A percentile compares a stretch with the other conserved stretches of the same genome.
Evolutionary conservation across 2,329 filamentous ascomycete genomes (phyloP).

Genomic region (Bertia moriformis): DNA sequence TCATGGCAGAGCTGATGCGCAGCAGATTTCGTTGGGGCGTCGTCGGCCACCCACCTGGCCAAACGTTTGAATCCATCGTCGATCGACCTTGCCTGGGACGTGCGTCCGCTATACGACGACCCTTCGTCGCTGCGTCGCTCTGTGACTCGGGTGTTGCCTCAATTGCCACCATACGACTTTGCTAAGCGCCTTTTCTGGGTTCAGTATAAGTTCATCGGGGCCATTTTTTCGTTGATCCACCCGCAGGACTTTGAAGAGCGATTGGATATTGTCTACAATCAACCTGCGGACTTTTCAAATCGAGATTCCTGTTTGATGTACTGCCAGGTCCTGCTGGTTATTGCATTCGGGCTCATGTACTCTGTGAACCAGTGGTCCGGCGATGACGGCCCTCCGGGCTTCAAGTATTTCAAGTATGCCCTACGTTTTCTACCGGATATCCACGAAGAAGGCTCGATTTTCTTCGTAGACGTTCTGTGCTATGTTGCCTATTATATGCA

Average conservation of each 20-base stretch:
- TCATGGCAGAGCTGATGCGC: not conserved
- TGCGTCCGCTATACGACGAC: conserved; percentile 17
- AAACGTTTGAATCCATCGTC: conserved; percentile 16
- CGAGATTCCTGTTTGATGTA: conserved; percentile 30
- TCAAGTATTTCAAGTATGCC: conserved; percentile 36
- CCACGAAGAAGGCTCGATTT: conserved; percentile 35
- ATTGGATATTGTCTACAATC: conserved; percentile 25
- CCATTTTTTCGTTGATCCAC: conserved; percentile 37
- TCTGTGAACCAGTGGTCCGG: conserved; percentile 39
- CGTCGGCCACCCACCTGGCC: conserved; percentile 17
- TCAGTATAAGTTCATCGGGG: conserved; percentile 40
- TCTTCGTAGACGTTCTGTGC: conserved; percentile 37
- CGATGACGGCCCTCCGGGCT: conserved; percentile 35
- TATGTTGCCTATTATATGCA: conserved; percentile 41
- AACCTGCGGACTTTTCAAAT: conserved; percentile 23
- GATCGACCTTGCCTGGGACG: conserved; percentile 17
- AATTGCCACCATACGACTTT: conserved; percentile 31
- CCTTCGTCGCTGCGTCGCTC: conserved; percentile 13
- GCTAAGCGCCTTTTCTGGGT: conserved; percentile 32
- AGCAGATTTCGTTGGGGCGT: conserved; percentile 14
- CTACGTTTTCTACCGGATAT: conserved; percentile 35
- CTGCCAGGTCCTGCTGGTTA: conserved; percentile 33
- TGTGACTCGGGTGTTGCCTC: conserved; percentile 11
- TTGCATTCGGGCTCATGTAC: conserved; percentile 40
- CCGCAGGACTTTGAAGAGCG: conserved; percentile 28